A percentile compares a stretch with the other conserved stretches of the same genome.
Conservation (phyloP, 495 filamentous ascomycete genomes). For the Thozetella sp. region DNA sequence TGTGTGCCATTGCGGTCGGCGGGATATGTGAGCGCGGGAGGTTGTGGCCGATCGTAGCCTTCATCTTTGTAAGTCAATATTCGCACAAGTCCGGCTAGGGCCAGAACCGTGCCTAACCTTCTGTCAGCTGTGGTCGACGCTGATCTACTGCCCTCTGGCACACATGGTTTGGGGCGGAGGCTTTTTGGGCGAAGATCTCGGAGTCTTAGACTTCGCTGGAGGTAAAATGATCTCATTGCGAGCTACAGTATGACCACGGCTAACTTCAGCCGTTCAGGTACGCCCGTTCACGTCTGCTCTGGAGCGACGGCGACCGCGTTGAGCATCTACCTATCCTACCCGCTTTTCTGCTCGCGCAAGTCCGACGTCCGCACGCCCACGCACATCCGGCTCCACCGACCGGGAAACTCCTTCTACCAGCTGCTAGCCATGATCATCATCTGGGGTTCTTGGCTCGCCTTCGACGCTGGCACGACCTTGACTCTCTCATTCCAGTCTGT, state of each 20-base stretch:
- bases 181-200: conserved; percentile 19
- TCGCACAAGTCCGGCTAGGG: background rate
- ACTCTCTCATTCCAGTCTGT: conserved; percentile 87
- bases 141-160: conserved; percentile 25
- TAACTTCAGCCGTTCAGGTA: conserved; percentile 50
- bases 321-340: conserved; percentile 67
- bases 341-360: conserved; percentile 24
- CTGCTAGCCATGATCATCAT: conserved; percentile 76
- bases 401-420: conserved; percentile 28
- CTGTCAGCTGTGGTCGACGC: conserved; percentile 22
- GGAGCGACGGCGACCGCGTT: conserved; percentile 78
- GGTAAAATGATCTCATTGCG: conserved; percentile 9
- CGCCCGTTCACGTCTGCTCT: conserved; percentile 84
- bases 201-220: conserved; percentile 26
- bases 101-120: background rate
- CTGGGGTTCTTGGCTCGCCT: conserved; percentile 96
- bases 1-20: conserved; percentile 26
- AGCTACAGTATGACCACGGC: background rate
- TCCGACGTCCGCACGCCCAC: conserved; percentile 78
- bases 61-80: conserved; percentile 16
- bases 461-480: conserved; percentile 91
- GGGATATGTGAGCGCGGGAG: conserved; percentile 27
- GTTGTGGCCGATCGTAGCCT: conserved; percentile 16
- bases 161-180: conserved; percentile 28
- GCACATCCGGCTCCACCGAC: conserved; percentile 71